Conservation (phyloP, 768 basidiomycete species). For the Mycena pura region DNA sequence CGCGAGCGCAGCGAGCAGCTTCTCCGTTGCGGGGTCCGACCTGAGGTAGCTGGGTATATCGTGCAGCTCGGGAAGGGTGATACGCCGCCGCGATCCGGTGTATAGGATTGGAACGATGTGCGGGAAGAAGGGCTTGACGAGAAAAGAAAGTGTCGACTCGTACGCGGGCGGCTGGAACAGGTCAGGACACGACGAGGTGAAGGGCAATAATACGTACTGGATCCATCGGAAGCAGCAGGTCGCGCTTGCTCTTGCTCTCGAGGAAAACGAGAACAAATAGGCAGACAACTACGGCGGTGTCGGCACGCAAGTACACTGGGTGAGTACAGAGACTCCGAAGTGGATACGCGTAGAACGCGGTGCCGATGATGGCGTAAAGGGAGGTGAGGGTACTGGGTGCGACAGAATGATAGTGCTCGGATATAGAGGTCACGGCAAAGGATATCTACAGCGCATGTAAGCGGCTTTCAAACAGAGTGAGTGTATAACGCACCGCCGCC, state of each 20-base stretch:
- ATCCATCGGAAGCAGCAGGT: slow-evolving; percentile 4
- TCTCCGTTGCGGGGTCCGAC: slow-evolving; percentile 12
- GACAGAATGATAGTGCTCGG: slow-evolving; percentile 15
- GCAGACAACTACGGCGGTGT: not conserved
- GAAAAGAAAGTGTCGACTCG: slow-evolving; percentile 16
- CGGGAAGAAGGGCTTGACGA: slow-evolving; percentile 18
- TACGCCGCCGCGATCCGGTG: not conserved
- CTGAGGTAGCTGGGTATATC: slow-evolving; percentile 7
- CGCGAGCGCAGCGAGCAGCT: slow-evolving; percentile 14
- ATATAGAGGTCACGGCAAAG: not conserved
- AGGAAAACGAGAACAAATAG: slow-evolving; percentile 9
- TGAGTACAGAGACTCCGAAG: not conserved
- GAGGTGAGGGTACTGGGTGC: slow-evolving; percentile 8
- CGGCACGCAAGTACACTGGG: not conserved
- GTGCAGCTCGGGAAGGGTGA: slow-evolving; percentile 13
- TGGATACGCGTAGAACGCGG: slow-evolving; percentile 2
- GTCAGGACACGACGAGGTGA: not conserved
- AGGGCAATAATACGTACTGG: not conserved
- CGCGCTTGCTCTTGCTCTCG: slow-evolving; percentile 14
- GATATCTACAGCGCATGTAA: not conserved
- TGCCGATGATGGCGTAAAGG: not conserved
- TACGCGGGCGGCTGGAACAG: slow-evolving; percentile 9
- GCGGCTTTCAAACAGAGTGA: not conserved
- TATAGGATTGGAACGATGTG: slow-evolving; percentile 9
- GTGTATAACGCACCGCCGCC: not conserved